Evolutionary conservation across 2,329 filamentous ascomycete genomes (phyloP).

Genomic region (Stenocarpella maydis): DNA sequence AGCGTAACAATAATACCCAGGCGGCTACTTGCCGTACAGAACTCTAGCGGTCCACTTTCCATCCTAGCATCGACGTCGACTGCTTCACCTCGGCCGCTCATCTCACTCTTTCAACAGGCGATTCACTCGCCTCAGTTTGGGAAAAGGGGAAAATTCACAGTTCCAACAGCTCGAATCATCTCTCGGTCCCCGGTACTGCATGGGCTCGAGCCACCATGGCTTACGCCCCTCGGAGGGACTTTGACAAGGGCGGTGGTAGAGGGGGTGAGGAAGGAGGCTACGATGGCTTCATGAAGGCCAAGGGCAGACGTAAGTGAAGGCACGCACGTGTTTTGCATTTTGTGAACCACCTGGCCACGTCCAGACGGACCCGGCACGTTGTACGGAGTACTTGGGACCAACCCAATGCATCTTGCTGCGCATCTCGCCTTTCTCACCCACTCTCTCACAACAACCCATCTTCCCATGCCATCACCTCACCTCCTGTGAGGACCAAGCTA

Average conservation of each 20-base stretch:
- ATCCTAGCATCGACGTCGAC: conserved; percentile 8
- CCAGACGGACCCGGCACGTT: not conserved
- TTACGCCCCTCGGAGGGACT: conserved; percentile 63
- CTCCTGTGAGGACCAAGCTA: not conserved
- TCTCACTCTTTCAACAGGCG: conserved; percentile 19
- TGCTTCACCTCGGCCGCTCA: conserved; percentile 10
- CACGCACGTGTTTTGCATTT: not conserved
- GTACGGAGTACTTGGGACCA: not conserved
- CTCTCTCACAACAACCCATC: not conserved
- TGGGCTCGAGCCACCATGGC: conserved; percentile 51
- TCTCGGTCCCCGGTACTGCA: conserved; percentile 5
- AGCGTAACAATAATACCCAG: not conserved
- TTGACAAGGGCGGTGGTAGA: conserved; percentile 41
- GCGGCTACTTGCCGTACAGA: conserved; percentile 4
- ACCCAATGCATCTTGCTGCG: not conserved
- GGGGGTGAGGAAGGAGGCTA: conserved; percentile 38
- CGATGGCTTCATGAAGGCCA: conserved; percentile 48
- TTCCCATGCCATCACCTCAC: no score
- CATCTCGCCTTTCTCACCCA: not conserved
- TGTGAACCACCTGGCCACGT: not conserved
- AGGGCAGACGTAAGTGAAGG: conserved; percentile 59
- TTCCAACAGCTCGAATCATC: not conserved
- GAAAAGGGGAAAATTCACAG: not conserved
- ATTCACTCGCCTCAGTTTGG: not conserved
- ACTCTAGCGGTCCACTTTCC: conserved; percentile 27